Evolutionary conservation across 345 rosid genomes (phyloP).

Genomic region (Murraya koenigii): DNA sequence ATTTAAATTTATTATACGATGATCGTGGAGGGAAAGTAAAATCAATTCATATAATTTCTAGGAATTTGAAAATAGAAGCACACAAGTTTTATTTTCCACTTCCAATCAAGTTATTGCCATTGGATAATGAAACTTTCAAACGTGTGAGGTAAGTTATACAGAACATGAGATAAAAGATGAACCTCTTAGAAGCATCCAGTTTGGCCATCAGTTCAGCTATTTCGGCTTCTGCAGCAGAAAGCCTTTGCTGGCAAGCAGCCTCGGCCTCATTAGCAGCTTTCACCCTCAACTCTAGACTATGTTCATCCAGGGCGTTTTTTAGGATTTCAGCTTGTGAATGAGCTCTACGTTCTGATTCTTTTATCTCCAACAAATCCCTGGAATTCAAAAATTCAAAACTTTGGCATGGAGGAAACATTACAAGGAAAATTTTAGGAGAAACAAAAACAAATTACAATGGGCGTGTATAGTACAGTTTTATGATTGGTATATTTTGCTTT

Average conservation of each 20-base stretch:
- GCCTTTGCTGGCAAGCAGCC: constrained; percentile 88
- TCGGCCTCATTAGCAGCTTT: constrained; percentile 94
- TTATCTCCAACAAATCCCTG: constrained; percentile 73
- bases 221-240: constrained; percentile 81
- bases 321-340: constrained; percentile 69
- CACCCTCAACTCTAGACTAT: constrained; percentile 88
- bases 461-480: not conserved
- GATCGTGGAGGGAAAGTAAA: not conserved
- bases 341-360: constrained; percentile 78
- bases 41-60: not conserved
- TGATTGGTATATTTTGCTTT: not conserved
- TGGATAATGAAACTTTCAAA: not conserved
- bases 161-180: constrained; percentile 19
- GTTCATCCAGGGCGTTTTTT: constrained; percentile 74
- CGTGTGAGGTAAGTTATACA: not conserved
- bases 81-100: not conserved
- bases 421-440: not conserved
- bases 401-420: not conserved
- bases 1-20: not conserved
- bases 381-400: constrained; percentile 17
- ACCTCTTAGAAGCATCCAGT: constrained; percentile 79
- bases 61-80: not conserved
- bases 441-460: not conserved
- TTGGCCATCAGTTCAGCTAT: constrained; percentile 71
- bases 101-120: not conserved